Conservation (phyloP, 768 basidiomycete genomes). For the Russula griseocarnosa region DNA sequence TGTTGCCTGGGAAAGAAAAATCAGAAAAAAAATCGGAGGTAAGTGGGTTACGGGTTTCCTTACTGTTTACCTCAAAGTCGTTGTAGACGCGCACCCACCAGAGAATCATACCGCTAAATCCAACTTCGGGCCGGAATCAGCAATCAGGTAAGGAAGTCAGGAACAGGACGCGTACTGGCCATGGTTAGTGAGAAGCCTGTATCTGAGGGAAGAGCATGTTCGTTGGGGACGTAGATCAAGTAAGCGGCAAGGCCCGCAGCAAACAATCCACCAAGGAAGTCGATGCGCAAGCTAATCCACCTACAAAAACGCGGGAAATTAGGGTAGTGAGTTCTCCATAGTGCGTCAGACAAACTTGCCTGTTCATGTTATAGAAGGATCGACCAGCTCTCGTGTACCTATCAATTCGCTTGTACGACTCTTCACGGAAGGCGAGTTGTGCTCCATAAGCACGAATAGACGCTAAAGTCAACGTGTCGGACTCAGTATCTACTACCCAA, state of each 20-base stretch:
- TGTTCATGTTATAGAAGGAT: slow-evolving; percentile 47
- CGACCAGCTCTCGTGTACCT: slow-evolving; percentile 42
- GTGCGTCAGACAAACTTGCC: slow-evolving; percentile 31
- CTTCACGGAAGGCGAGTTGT: slow-evolving; percentile 40
- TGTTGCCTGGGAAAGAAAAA: slow-evolving; percentile 30
- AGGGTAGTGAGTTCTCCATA: not conserved
- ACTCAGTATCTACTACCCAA: not conserved
- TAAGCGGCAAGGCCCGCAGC: slow-evolving; percentile 48
- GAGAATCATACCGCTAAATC: slow-evolving; percentile 54
- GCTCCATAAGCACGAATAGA: slow-evolving; percentile 57
- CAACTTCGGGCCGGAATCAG: slow-evolving; percentile 35
- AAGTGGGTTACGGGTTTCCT: slow-evolving; percentile 8
- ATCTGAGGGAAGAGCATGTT: slow-evolving; percentile 36
- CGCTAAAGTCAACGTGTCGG: slow-evolving; percentile 25
- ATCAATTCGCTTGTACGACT: slow-evolving; percentile 47
- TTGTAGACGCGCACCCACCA: slow-evolving; percentile 47
- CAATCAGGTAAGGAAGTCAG: not conserved
- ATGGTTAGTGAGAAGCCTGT: slow-evolving; percentile 41
- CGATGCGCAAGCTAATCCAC: slow-evolving; percentile 53
- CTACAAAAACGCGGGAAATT: slow-evolving; percentile 28
- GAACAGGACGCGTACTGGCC: slow-evolving; percentile 35
- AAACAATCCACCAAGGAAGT: slow-evolving; percentile 52
- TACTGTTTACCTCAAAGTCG: slow-evolving; percentile 45
- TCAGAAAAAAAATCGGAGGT: not conserved
- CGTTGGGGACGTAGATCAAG: slow-evolving; percentile 44